phyloP scores from a whole-genome alignment of 768 basidiomycete genomes.

The Polyporus arcularius region DNA sequence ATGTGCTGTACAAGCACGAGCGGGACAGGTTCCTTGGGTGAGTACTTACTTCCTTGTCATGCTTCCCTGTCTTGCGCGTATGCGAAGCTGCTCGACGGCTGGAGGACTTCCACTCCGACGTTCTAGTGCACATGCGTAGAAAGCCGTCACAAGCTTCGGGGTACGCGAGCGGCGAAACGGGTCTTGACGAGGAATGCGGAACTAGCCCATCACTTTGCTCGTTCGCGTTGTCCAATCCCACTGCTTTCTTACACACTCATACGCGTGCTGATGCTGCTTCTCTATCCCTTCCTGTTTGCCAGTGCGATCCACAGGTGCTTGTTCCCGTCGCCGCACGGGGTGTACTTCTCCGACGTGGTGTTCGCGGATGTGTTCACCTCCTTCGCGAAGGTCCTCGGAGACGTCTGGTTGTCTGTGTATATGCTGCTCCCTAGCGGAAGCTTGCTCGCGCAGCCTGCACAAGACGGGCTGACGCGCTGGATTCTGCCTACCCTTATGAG shows the following conservation, averaged over 20 bases:
- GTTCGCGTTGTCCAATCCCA: no score
- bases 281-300: neutral
- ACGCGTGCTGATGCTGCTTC: neutral
- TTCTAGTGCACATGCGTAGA: no score
- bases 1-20: conserved; percentile 67
- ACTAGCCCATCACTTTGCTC: no score
- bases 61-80: neutral
- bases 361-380: conserved; percentile 96
- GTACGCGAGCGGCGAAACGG: no score
- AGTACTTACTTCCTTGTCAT: conserved; percentile 33
- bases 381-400: conserved; percentile 94
- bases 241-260: no score
- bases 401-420: conserved; percentile 84
- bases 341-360: conserved; percentile 90
- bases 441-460: conserved; percentile 61
- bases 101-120: neutral
- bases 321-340: conserved; percentile 60
- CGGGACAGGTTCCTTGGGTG: conserved; percentile 80
- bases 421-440: conserved; percentile 89
- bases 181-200: no score
- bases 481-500: conserved; percentile 85
- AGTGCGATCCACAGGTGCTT: conserved; percentile 80
- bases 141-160: no score
- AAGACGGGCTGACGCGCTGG: conserved; percentile 69
- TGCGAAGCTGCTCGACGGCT: neutral